These are phyloP conservation scores for Colletotrichum graminicola DNA, from an alignment of 2,329 filamentous ascomycete species.

Conservation along the genomic window DNA sequence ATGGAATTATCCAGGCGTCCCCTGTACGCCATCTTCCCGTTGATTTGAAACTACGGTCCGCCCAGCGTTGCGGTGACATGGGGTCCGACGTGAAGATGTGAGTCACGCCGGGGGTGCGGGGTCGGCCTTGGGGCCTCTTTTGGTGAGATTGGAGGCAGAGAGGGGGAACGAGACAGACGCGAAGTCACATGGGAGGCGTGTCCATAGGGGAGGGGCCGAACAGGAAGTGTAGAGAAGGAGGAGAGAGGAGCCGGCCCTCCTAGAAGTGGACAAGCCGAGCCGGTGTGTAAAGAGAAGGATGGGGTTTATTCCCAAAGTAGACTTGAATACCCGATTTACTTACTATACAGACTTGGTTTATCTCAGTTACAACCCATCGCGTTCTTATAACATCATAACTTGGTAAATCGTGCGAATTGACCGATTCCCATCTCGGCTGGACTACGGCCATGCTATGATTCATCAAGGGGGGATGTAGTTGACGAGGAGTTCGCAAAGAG, in stretches of 20 bases:
- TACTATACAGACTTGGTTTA: background rate
- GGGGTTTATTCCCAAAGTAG: background rate
- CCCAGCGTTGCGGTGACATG: conserved; percentile 4
- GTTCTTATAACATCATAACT: too few relatives aligned
- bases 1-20: background rate
- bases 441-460: background rate
- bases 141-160: background rate
- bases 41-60: background rate
- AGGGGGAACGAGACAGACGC: conserved; percentile 47
- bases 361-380: background rate
- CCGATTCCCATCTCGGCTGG: background rate
- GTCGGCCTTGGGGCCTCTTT: background rate
- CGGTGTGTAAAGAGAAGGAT: background rate
- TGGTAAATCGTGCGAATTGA: background rate
- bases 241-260: background rate
- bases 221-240: background rate
- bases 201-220: background rate
- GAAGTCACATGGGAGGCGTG: conserved; percentile 47
- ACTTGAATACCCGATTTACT: background rate
- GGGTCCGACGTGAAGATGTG: conserved; percentile 41
- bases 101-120: conserved; percentile 44
- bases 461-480: background rate
- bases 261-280: background rate
- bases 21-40: background rate
- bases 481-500: background rate